These are phyloP conservation scores for Ramaria sp. DNA, from an alignment of 768 basidiomycete genomes.

Conservation along the genomic window DNA sequence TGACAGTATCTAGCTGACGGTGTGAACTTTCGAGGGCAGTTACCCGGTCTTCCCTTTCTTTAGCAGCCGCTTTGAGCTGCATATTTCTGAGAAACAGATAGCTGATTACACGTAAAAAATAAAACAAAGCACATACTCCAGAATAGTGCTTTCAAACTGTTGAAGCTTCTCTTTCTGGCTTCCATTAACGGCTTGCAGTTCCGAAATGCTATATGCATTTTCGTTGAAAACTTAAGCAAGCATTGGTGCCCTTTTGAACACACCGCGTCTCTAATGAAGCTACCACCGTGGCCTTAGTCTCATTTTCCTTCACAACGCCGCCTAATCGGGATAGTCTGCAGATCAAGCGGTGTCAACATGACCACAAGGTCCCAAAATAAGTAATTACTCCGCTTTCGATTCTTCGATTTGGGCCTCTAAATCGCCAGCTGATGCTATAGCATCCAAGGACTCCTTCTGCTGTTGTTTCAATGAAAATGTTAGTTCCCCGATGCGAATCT, in stretches of 20 bases:
- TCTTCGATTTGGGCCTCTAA: background rate
- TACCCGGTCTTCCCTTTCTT: background rate
- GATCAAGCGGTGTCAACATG: background rate
- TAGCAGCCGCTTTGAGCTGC: background rate
- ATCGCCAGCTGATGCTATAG: background rate
- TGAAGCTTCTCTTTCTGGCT: background rate
- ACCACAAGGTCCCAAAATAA: background rate
- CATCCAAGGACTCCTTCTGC: conserved; percentile 2
- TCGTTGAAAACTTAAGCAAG: background rate
- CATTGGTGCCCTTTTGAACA: background rate
- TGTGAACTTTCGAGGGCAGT: background rate
- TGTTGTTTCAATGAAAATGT: background rate
- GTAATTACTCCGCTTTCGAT: background rate
- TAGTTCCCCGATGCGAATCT: background rate
- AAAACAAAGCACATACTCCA: background rate
- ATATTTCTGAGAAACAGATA: background rate
- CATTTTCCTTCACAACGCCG: background rate
- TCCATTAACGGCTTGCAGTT: background rate
- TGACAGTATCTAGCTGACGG: background rate
- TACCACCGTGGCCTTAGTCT: background rate
- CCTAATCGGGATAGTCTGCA: background rate
- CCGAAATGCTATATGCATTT: background rate
- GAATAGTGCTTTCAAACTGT: background rate
- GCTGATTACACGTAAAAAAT: background rate
- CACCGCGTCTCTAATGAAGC: background rate